Percentiles rank a stretch among this genome's conserved stretches.
Evolutionary conservation across 83 land plant species (phyloP).

Genomic region (Isoetes engelmannii): DNA sequence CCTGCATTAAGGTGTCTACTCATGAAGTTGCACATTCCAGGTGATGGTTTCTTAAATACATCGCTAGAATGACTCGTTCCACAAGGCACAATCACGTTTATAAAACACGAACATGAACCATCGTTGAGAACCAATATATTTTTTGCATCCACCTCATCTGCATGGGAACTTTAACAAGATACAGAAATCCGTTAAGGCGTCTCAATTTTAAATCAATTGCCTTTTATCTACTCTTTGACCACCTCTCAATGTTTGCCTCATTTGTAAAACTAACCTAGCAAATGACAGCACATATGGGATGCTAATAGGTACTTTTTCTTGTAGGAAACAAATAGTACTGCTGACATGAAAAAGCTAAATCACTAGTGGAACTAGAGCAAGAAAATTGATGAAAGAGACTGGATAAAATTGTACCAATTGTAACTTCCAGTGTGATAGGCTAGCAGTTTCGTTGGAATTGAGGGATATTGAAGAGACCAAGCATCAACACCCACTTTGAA

Average conservation of each 20-base stretch:
- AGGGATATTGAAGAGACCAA: constrained; percentile 81
- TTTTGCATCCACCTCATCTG: constrained; percentile 32
- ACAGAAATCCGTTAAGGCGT: constrained; percentile 66
- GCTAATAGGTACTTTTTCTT: background rate
- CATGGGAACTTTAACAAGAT: constrained; percentile 71
- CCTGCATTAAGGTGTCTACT: constrained; percentile 79
- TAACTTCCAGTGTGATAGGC: constrained; percentile 61
- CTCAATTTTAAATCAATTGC: constrained; percentile 92
- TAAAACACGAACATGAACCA: background rate
- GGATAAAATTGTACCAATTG: constrained; percentile 54
- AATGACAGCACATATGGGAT: background rate
- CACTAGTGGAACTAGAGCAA: no score
- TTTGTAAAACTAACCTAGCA: constrained; percentile 85
- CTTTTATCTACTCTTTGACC: constrained; percentile 82
- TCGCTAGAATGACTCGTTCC: constrained; percentile 55
- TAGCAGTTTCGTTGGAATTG: constrained; percentile 73
- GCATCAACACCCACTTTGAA: constrained; percentile 83
- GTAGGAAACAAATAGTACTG: background rate
- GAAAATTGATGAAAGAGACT: no score
- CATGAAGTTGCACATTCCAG: constrained; percentile 91
- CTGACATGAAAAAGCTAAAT: no score
- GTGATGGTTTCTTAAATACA: constrained; percentile 70
- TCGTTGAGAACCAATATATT: background rate
- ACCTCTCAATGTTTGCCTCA: constrained; percentile 91
- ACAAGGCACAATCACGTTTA: constrained; percentile 85